A percentile compares a stretch with the other conserved stretches of the same genome.
Conservation (phyloP, 2,329 filamentous ascomycete species). For the Colletotrichum neosansevieriae region DNA sequence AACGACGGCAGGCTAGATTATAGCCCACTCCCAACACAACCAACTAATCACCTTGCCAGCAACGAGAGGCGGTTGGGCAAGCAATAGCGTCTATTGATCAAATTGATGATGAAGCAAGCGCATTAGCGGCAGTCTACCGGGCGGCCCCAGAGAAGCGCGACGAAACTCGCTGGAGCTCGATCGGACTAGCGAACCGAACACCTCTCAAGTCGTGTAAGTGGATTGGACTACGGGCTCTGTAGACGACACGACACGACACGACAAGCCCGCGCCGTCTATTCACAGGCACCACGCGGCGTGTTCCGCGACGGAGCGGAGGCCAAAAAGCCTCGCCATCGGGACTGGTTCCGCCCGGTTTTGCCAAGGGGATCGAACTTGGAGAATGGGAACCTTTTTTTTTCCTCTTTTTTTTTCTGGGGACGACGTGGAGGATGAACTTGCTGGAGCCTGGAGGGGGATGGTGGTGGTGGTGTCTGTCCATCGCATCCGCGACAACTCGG, state of each 20-base stretch:
- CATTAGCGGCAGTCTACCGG: too few species aligned
- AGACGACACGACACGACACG: too few species aligned
- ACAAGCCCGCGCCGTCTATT: neutral
- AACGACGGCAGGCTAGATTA: too few species aligned
- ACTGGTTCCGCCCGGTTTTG: constrained; percentile 17
- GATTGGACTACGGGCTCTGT: neutral
- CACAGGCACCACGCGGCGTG: neutral
- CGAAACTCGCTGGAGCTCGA: too few species aligned
- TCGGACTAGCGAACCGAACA: neutral
- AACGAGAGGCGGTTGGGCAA: too few species aligned
- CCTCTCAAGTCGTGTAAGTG: neutral
- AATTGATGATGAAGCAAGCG: too few species aligned
- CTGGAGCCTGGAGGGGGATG: neutral
- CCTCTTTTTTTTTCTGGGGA: neutral
- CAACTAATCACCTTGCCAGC: too few species aligned
- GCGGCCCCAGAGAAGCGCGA: too few species aligned
- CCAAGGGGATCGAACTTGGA: too few species aligned
- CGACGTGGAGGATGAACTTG: neutral
- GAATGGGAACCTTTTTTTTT: too few species aligned
- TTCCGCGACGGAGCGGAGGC: neutral
- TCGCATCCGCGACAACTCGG: constrained; percentile 14
- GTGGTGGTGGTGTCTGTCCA: neutral
- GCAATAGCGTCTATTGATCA: too few species aligned
- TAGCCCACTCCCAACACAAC: too few species aligned
- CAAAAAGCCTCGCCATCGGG: neutral